Evolutionary conservation across 225 moss, liverwort and hornwort species (phyloP).

Genomic region (Thuidium tamariscinum): DNA sequence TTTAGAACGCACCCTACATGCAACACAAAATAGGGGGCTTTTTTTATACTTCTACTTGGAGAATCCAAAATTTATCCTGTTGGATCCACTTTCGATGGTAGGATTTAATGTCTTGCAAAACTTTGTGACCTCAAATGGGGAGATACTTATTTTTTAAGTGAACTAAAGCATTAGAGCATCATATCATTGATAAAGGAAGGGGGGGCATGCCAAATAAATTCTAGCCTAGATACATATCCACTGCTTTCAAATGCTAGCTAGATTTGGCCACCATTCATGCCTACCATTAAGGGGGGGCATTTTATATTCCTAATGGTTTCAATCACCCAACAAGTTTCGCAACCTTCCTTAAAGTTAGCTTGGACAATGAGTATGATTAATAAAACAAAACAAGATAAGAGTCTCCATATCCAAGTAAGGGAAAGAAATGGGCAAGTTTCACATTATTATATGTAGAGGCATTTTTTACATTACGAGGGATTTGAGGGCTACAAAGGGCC

Average conservation of each 20-base stretch:
- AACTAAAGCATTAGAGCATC: background rate
- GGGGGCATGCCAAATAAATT: background rate
- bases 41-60: no score
- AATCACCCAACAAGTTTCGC: accelerated
- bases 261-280: accelerated
- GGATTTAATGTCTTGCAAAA: no score
- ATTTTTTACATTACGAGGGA: no score
- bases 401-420: accelerated
- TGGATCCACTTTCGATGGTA: no score
- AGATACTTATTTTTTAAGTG: background rate
- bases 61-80: no score
- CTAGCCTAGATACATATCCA: accelerated
- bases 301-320: background rate
- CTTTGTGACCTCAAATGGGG: background rate
- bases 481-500: no score
- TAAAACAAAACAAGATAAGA: background rate
- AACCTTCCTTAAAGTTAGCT: background rate
- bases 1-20: no score
- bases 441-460: accelerated
- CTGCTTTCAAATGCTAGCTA: accelerated
- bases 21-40: no score
- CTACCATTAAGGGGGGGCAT: no score
- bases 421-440: background rate
- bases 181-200: accelerated
- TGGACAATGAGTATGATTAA: background rate